Evolutionary conservation across 306 rosid species (phyloP).

Genomic region (Mimosa pudica): DNA sequence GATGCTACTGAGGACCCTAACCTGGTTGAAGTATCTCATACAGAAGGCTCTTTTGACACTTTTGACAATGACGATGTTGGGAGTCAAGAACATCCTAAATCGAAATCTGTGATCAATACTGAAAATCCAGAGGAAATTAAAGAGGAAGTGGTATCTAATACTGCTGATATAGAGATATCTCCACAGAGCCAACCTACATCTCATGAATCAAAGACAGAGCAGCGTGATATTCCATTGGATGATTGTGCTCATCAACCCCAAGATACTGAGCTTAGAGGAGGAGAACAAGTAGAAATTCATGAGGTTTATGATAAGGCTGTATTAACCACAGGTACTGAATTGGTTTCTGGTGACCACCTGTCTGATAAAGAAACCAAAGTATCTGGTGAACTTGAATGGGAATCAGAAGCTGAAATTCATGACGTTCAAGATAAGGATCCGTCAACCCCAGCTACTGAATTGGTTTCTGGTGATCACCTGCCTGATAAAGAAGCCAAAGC

Average conservation of each 20-base stretch:
- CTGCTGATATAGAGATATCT: background rate
- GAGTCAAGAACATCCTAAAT: constrained; percentile 40
- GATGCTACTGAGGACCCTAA: constrained; percentile 35
- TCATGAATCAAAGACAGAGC: constrained; percentile 20
- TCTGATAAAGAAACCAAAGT: constrained; percentile 39
- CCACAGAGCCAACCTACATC: constrained; percentile 8
- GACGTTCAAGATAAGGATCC: constrained; percentile 34
- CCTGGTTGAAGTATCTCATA: constrained; percentile 40
- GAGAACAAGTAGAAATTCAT: constrained; percentile 37
- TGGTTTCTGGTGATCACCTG: constrained; percentile 34
- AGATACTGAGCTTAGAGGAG: constrained; percentile 34
- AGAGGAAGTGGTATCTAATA: background rate
- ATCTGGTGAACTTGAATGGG: constrained; percentile 9
- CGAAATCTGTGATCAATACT: constrained; percentile 29
- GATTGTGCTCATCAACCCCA: constrained; percentile 17
- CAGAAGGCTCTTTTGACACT: constrained; percentile 35
- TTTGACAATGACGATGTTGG: constrained; percentile 36
- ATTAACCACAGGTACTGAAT: constrained; percentile 39
- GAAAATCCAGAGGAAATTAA: background rate
- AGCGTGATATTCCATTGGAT: constrained; percentile 29
- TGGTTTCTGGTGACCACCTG: constrained; percentile 35
- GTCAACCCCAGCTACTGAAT: constrained; percentile 38
- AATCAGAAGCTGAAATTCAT: constrained; percentile 25
- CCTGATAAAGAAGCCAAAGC: constrained; percentile 38
- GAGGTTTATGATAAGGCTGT: constrained; percentile 32